A percentile compares a stretch with the other conserved stretches of the same genome.
Evolutionary conservation across 108 stramenopile genomes (phyloP).

Genomic region (Fragilariopsis cylindrus): DNA sequence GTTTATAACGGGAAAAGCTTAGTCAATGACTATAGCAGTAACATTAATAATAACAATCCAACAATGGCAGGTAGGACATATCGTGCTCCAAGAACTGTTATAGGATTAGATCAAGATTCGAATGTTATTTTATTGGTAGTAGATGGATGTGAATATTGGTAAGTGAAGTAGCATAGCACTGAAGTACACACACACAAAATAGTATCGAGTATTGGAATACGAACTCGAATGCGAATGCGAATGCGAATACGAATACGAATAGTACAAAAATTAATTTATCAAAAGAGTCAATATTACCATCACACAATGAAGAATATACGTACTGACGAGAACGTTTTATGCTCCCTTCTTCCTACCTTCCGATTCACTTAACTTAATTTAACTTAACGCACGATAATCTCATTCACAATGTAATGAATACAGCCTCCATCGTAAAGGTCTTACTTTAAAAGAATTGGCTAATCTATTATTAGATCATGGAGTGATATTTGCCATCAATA

Average conservation of each 20-base stretch:
- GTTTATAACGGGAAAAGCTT: conserved; percentile 34
- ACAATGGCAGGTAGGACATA: neutral
- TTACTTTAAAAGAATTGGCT: conserved; percentile 36
- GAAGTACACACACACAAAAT: neutral
- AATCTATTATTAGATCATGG: conserved; percentile 20
- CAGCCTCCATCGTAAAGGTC: conserved; percentile 18
- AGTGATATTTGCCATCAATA: conserved; percentile 37
- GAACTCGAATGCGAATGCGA: no score
- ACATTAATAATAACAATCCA: no score
- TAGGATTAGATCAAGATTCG: conserved; percentile 33
- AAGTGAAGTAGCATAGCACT: conserved; percentile 1
- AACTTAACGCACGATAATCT: neutral
- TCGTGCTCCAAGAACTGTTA: conserved; percentile 45
- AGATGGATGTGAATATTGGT: conserved; percentile 58
- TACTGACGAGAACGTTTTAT: no score
- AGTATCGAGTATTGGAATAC: no score
- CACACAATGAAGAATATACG: no score
- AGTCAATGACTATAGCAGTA: neutral
- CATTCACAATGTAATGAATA: neutral
- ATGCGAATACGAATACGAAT: no score
- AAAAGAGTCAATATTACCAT: no score
- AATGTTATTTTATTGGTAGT: conserved; percentile 35
- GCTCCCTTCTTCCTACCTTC: no score
- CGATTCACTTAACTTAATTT: neutral
- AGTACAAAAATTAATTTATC: no score